Conservation (phyloP, 2,329 filamentous ascomycete genomes). For the Venturia asperata region DNA sequence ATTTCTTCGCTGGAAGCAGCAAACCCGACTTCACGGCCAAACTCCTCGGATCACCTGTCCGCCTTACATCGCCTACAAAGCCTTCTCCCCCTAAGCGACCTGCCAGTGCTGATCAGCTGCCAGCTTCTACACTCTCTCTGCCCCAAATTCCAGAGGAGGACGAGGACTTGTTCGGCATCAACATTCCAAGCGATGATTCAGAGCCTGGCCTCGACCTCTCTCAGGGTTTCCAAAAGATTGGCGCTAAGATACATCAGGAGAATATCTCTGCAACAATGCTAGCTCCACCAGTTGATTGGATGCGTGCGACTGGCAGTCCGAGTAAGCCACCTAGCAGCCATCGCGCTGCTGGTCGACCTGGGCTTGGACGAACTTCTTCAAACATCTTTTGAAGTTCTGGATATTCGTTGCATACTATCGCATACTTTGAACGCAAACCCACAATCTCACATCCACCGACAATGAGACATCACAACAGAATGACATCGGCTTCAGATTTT, state of each 20-base stretch:
- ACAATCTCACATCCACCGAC: not conserved
- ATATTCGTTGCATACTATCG: not conserved
- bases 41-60: conserved; percentile 24
- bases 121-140: conserved; percentile 20
- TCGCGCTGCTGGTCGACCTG: conserved; percentile 1
- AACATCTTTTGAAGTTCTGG: conserved; percentile 6
- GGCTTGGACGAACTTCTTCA: conserved; percentile 14
- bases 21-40: conserved; percentile 19
- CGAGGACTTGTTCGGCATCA: conserved; percentile 11
- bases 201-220: conserved; percentile 63
- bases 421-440: not conserved
- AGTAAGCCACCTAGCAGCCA: conserved; percentile 12
- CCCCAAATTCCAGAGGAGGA: conserved; percentile 18
- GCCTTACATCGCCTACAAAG: conserved; percentile 31
- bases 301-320: conserved; percentile 9
- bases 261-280: not conserved
- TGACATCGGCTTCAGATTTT: not conserved
- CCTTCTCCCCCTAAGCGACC: conserved; percentile 19
- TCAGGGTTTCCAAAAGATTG: conserved; percentile 70
- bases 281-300: conserved; percentile 13
- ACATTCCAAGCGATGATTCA: conserved; percentile 53
- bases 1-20: conserved; percentile 20
- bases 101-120: conserved; percentile 21
- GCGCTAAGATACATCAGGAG: conserved; percentile 31
- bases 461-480: not conserved